Percentiles rank a stretch among this genome's conserved stretches.
These are phyloP conservation scores for Fusarium sp. DNA, from an alignment of 2,329 filamentous ascomycete genomes.

Conservation along the genomic window DNA sequence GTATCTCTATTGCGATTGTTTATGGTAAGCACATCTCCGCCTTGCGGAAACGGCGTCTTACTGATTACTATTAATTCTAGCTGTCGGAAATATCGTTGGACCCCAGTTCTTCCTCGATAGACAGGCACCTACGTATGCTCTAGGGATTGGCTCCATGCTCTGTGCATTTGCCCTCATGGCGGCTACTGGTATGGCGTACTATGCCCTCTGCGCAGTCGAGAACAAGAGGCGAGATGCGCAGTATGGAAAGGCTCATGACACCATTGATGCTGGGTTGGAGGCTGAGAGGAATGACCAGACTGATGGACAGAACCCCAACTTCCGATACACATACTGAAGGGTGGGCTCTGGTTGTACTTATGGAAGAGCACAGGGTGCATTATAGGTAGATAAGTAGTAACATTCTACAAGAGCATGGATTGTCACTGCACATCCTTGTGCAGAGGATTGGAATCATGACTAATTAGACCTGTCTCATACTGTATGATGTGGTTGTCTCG, in stretches of 20 bases:
- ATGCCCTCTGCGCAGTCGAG: neutral
- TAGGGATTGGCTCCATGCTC: slow-evolving; percentile 41
- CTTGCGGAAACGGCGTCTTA: neutral
- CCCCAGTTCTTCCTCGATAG: slow-evolving; percentile 39
- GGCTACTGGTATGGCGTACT: neutral
- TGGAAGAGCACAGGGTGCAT: neutral
- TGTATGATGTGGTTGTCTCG: neutral
- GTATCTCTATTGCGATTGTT: slow-evolving; percentile 38
- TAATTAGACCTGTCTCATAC: neutral
- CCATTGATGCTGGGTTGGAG: neutral
- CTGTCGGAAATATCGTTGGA: slow-evolving; percentile 42
- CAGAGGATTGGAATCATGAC: neutral
- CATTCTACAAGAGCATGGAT: neutral
- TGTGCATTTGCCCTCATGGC: slow-evolving; percentile 39
- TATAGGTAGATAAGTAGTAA: neutral
- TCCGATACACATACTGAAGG: slow-evolving; percentile 18
- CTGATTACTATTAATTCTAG: neutral
- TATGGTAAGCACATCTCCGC: slow-evolving; percentile 18
- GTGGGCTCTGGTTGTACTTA: neutral
- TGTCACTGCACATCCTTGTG: neutral
- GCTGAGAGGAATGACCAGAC: slow-evolving; percentile 10
- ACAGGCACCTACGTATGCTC: slow-evolving; percentile 30
- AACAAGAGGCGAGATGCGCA: slow-evolving; percentile 2
- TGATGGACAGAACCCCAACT: slow-evolving; percentile 18
- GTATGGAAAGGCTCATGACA: slow-evolving; percentile 10